Conservation (phyloP, 1,284 basidiomycete genomes). For the Porogramme epimiltina region DNA sequence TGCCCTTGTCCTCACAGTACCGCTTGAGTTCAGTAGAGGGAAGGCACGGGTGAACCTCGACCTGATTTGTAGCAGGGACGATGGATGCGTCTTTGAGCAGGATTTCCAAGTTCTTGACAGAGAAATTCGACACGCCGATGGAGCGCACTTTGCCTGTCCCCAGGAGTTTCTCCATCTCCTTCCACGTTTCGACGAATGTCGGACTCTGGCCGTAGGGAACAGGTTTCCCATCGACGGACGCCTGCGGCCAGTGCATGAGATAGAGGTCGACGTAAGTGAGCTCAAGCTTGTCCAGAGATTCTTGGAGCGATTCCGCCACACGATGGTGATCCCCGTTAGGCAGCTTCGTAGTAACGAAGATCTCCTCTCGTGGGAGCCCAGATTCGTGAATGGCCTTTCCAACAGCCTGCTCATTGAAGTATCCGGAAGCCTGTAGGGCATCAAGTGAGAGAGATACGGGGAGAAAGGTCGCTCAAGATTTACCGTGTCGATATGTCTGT, state of each 20-base stretch:
- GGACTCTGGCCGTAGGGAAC: conserved; percentile 42
- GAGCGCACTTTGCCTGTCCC: conserved; percentile 56
- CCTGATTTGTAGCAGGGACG: conserved; percentile 65
- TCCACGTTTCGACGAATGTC: conserved; percentile 56
- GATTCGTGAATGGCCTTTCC: conserved; percentile 44
- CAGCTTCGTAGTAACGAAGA: conserved; percentile 44
- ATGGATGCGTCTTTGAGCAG: conserved; percentile 44
- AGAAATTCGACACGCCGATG: conserved; percentile 74
- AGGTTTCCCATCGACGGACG: conserved; percentile 35
- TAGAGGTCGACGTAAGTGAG: conserved; percentile 73
- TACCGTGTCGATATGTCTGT: conserved; percentile 28
- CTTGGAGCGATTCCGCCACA: conserved; percentile 64
- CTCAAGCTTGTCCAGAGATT: conserved; percentile 62
- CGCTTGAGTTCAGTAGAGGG: conserved; percentile 56
- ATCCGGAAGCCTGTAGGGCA: conserved; percentile 23
- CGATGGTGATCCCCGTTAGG: conserved; percentile 59
- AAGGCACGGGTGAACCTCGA: conserved; percentile 60
- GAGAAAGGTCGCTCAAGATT: not conserved
- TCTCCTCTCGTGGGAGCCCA: conserved; percentile 41
- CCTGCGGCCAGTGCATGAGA: conserved; percentile 69
- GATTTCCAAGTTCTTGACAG: conserved; percentile 48
- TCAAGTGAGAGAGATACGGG: not conserved
- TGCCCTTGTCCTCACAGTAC: conserved; percentile 61
- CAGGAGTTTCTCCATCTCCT: conserved; percentile 57
- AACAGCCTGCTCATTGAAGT: conserved; percentile 40